Conservation (phyloP, 164 flowering plant genomes). For the Nymphaea colorata region DNA sequence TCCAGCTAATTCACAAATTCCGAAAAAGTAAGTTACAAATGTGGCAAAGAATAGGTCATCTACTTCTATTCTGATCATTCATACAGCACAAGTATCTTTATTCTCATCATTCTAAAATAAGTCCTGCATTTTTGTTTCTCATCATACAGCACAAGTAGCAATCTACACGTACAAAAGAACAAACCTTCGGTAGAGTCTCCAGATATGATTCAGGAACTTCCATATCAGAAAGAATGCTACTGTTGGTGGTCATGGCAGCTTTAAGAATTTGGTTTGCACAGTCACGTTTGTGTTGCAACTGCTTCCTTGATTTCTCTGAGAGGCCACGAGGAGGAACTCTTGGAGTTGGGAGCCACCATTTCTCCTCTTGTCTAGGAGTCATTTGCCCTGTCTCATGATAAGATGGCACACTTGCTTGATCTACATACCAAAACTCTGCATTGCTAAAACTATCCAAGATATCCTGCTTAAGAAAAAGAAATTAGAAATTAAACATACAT, state of each 20-base stretch:
- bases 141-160: too few relatives aligned
- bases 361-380: conserved; percentile 62
- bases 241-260: conserved; percentile 90
- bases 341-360: conserved; percentile 98
- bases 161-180: not conserved
- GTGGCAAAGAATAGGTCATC: too few relatives aligned
- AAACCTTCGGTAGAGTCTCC: conserved; percentile 80
- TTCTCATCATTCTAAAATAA: too few relatives aligned
- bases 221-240: conserved; percentile 68
- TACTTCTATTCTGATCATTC: too few relatives aligned
- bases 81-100: too few relatives aligned
- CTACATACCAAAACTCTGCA: conserved; percentile 65
- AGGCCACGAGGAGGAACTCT: conserved; percentile 65
- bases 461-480: conserved; percentile 33
- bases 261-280: conserved; percentile 83
- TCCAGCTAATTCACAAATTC: too few relatives aligned
- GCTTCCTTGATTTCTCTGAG: conserved; percentile 63
- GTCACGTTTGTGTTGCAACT: conserved; percentile 63
- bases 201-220: conserved; percentile 79
- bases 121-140: too few relatives aligned
- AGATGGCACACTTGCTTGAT: conserved; percentile 45
- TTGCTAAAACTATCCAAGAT: conserved; percentile 56
- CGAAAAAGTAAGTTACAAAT: too few relatives aligned
- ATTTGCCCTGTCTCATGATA: conserved; percentile 35
- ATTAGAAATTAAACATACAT: not conserved